Evolutionary conservation across 805 yeast species (phyloP).

Genomic region (Ogataea minuta): DNA sequence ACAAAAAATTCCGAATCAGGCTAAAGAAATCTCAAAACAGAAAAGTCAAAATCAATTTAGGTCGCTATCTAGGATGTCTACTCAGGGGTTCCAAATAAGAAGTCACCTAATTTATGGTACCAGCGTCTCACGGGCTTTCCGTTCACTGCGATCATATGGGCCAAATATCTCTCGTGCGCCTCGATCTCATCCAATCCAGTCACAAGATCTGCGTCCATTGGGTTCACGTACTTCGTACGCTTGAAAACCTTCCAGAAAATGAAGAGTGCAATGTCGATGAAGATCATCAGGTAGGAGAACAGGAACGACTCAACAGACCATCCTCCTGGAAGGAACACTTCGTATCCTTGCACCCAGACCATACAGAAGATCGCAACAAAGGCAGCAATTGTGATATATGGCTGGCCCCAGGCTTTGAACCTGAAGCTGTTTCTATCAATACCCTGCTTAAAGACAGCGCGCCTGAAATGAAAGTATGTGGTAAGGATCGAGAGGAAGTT

Average conservation of each 20-base stretch:
- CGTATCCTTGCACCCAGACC: slow-evolving; percentile 66
- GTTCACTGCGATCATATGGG: slow-evolving; percentile 7
- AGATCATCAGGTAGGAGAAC: slow-evolving; percentile 71
- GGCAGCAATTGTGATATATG: slow-evolving; percentile 54
- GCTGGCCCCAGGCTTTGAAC: slow-evolving; percentile 58
- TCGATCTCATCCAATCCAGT: slow-evolving; percentile 58
- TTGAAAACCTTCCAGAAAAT: slow-evolving; percentile 51
- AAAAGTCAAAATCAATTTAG: not conserved
- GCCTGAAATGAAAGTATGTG: slow-evolving; percentile 61
- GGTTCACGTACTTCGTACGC: slow-evolving; percentile 44
- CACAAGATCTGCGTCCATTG: slow-evolving; percentile 50
- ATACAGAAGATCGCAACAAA: slow-evolving; percentile 44
- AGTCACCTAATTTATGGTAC: slow-evolving; percentile 16
- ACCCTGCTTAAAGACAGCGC: slow-evolving; percentile 55
- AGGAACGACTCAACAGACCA: slow-evolving; percentile 65
- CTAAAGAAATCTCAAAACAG: not conserved
- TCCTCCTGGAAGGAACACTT: slow-evolving; percentile 62
- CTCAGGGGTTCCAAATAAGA: slow-evolving; percentile 16
- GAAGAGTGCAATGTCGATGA: slow-evolving; percentile 49
- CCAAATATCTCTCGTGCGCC: slow-evolving; percentile 45
- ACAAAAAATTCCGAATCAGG: slow-evolving; percentile 1
- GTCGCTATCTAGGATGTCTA: not conserved
- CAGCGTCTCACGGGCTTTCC: slow-evolving; percentile 13
- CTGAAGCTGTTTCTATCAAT: slow-evolving; percentile 44
- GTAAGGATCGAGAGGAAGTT: slow-evolving; percentile 57